Percentiles rank a stretch among this genome's conserved stretches.
Conservation (phyloP, 2,329 filamentous ascomycete genomes). For the Calonectria multiphialidica region DNA sequence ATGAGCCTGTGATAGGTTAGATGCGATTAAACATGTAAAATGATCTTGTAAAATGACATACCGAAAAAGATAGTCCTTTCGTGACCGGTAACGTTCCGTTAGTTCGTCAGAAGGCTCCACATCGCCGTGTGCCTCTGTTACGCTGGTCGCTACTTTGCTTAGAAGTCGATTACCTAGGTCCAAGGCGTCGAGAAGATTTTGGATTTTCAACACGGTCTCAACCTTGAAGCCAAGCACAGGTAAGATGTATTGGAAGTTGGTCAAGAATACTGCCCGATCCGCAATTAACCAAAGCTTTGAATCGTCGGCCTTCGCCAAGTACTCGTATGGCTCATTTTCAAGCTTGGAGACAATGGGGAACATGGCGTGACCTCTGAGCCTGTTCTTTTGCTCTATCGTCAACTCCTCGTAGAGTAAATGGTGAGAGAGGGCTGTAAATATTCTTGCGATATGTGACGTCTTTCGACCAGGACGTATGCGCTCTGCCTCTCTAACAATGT, state of each 20-base stretch:
- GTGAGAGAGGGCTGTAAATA: background rate
- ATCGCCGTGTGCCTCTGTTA: conserved; percentile 1
- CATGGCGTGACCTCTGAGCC: background rate
- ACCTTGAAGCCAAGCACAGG: background rate
- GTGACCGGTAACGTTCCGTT: conserved; percentile 5
- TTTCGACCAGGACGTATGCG: background rate
- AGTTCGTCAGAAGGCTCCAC: background rate
- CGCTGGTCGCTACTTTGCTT: conserved; percentile 4
- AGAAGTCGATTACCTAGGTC: background rate
- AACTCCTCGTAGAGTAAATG: background rate
- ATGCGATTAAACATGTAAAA: too few species aligned
- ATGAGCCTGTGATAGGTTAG: conserved; percentile 11
- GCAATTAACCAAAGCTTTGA: background rate
- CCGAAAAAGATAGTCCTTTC: conserved; percentile 9
- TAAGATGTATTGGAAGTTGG: background rate
- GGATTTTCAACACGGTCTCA: conserved; percentile 3
- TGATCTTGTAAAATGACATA: background rate
- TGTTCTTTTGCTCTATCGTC: background rate
- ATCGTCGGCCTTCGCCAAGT: background rate
- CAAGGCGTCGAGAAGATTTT: background rate
- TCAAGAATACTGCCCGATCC: background rate
- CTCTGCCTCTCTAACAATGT: conserved; percentile 18
- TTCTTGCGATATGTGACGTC: background rate
- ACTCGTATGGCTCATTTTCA: background rate
- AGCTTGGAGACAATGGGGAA: conserved; percentile 3